phyloP scores from a whole-genome alignment of 805 yeast genomes.

The Torulaspora maleeae region DNA sequence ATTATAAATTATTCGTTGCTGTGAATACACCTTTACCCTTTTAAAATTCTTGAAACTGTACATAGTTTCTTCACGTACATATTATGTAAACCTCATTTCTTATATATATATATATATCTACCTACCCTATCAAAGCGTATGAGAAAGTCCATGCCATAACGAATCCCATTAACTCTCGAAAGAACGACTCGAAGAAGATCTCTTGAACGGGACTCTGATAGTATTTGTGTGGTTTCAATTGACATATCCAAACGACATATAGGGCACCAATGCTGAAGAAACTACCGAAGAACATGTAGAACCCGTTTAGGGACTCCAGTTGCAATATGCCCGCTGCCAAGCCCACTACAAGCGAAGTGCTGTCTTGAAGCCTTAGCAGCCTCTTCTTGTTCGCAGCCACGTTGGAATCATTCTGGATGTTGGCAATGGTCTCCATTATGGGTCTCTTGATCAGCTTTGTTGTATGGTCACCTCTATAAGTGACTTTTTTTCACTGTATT shows the following conservation, averaged over 20 bases:
- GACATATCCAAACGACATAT: conserved; percentile 36
- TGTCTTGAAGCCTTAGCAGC: conserved; percentile 39
- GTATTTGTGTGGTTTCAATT: conserved; percentile 36
- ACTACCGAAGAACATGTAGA: conserved; percentile 40
- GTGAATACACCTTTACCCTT: conserved; percentile 9
- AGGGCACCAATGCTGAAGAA: conserved; percentile 35
- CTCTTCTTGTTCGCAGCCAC: conserved; percentile 24
- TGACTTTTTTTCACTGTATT: conserved; percentile 1
- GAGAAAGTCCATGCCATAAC: conserved; percentile 57
- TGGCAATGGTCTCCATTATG: conserved; percentile 7
- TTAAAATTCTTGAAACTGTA: conserved; percentile 12
- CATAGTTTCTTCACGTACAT: conserved; percentile 10
- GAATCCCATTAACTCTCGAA: conserved; percentile 48
- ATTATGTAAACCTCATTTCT: conserved; percentile 9
- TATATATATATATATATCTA: conserved; percentile 9
- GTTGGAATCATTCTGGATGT: conserved; percentile 13
- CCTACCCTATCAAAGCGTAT: conserved; percentile 42
- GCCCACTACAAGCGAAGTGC: conserved; percentile 49
- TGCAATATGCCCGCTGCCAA: conserved; percentile 52
- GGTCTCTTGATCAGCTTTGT: background rate
- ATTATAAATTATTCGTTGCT: conserved; percentile 11
- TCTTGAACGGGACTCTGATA: conserved; percentile 40
- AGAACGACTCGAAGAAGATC: conserved; percentile 42
- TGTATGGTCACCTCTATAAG: background rate
- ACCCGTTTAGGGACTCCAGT: conserved; percentile 47